Evolutionary conservation across 176 grass and related monocot species (phyloP), one percentile per base, ranked within the genome.

Genomic region (Bothriochloa decipiens): DNA sequence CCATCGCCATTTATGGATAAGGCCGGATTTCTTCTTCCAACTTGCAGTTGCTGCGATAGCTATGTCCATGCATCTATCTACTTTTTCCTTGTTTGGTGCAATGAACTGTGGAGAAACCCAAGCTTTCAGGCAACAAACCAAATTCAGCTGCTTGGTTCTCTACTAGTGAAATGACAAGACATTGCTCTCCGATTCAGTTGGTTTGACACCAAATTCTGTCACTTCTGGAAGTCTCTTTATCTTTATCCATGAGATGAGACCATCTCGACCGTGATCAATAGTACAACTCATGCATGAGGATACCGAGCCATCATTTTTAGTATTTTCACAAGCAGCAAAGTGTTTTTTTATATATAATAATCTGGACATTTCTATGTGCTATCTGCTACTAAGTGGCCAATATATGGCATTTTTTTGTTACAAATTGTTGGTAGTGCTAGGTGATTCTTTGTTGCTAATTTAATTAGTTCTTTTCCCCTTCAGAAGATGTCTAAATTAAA

Each of bases 81-180:
- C 7, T 43, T 29, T 2, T 2, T 18, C 46, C 57, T 55, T 57
- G 11, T 18, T 46, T 69, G 36, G 72, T 76, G 37, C 49, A 22
- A 61, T 75, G 85, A 76, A 33, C 33, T 35, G 33, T 61, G 78
- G 43, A 35, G 61, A 46, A 76, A 12, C 18, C 71, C 20, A 47
- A 45, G 49, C 79, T 76, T 76, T 28, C 26, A 70, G 49, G 29
- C 7, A 82, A 47, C 20, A 25, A n/a, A 82, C 43, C 20, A 76
- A 35, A n/a, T 36, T 6, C 37, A 39, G 37, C 37, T 39, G 37
- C 3, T 35, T 39, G 3, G 37, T 39, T 6, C 2, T 39, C 37
- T 6, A 39, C 37, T 6, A 39, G 37, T 39, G 37, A 50, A 68
- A 49, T 47, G 63, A 49, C 66, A 27, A 70, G 50, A 46, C n/a